Conservation (phyloP, 257 asterid genomes). For the Solanum corneliomulleri region DNA sequence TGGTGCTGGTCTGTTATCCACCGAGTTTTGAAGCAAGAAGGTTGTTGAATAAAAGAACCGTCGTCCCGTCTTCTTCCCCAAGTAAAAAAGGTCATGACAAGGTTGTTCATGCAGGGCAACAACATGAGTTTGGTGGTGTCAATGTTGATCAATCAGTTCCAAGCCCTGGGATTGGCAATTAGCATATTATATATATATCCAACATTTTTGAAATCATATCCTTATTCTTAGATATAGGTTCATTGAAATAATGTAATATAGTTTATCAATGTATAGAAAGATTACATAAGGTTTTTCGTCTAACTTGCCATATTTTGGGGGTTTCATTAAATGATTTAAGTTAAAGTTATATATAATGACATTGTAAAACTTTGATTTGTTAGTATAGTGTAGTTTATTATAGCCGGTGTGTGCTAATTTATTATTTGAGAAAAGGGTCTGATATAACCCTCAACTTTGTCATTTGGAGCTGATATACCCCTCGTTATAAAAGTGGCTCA, state of each 20-base stretch:
- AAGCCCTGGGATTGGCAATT: neutral
- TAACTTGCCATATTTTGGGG: neutral
- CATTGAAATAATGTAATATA: neutral
- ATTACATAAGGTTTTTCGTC: neutral
- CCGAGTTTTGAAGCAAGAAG: neutral
- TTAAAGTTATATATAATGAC: neutral
- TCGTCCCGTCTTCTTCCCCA: neutral
- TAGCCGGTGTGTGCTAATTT: neutral
- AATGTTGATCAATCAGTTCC: neutral
- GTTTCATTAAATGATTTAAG: neutral
- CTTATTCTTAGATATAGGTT: neutral
- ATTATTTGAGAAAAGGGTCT: no score
- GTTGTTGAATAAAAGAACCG: neutral
- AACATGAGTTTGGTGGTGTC: neutral
- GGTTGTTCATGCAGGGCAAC: neutral
- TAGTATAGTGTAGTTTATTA: neutral
- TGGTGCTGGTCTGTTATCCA: neutral
- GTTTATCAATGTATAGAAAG: neutral
- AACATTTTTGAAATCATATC: neutral
- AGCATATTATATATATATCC: neutral
- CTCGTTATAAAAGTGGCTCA: no score
- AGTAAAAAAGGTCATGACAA: neutral
- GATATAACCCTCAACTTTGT: no score
- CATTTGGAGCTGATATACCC: no score
- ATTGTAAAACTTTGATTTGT: neutral